A percentile compares a stretch with the other conserved stretches of the same genome.
Conservation (phyloP, 345 rosid species). For the Erodium maritimum region DNA sequence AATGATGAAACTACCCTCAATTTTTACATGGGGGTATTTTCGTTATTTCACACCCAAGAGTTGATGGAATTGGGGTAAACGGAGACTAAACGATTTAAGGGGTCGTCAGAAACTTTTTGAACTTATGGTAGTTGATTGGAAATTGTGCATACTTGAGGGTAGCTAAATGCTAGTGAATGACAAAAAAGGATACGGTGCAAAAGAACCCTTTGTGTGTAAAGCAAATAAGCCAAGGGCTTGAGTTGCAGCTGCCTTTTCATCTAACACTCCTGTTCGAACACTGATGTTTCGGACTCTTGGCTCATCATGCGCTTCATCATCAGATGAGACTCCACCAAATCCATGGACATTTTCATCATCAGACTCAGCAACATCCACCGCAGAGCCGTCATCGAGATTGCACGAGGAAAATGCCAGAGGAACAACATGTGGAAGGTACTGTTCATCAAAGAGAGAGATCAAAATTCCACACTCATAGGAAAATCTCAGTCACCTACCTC, state of each 20-base stretch:
- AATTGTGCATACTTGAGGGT: no score
- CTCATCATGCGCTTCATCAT: constrained; percentile 97
- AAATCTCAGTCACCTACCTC: no score
- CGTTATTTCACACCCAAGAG: no score
- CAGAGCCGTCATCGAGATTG: constrained; percentile 98
- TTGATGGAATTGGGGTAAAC: no score
- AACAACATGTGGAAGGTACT: constrained; percentile 89
- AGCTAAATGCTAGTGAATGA: constrained; percentile 5
- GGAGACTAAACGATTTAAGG: no score
- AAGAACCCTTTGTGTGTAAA: constrained; percentile 67
- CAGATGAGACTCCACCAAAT: constrained; percentile 93
- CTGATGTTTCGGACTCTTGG: constrained; percentile 92
- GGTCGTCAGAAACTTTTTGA: no score
- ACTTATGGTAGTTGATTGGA: no score
- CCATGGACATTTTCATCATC: constrained; percentile 77
- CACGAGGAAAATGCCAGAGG: constrained; percentile 87
- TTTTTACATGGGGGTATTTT: no score
- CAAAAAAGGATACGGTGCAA: constrained; percentile 73
- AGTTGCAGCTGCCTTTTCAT: constrained; percentile 99
- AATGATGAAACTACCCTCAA: no score
- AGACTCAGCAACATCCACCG: constrained; percentile 81
- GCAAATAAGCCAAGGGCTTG: constrained; percentile 98
- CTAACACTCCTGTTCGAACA: constrained; percentile 91
- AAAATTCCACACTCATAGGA: background rate
- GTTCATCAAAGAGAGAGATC: constrained; percentile 16